A percentile compares a stretch with the other conserved stretches of the same genome.
Conservation (phyloP, 805 yeast species). For the Wickerhamiella vanderwaltii region DNA sequence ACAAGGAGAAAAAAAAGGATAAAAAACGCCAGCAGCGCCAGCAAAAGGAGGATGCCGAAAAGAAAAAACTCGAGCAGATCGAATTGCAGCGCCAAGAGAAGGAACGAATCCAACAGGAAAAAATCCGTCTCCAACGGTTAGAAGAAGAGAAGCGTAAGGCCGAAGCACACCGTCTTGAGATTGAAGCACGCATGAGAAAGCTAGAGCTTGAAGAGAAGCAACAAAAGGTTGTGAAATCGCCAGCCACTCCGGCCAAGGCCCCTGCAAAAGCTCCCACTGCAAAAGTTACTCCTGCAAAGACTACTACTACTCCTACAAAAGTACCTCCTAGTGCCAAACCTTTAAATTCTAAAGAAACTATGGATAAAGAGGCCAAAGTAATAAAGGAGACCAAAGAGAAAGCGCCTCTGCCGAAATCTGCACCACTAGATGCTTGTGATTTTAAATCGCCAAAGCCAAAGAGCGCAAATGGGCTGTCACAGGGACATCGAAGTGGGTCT, state of each 20-base stretch:
- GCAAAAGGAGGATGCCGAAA: constrained; percentile 32
- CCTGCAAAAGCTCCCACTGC: neutral
- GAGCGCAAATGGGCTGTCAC: no score
- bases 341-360: no score
- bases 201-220: constrained; percentile 17
- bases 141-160: constrained; percentile 23
- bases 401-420: no score
- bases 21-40: constrained; percentile 30
- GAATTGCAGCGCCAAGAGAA: constrained; percentile 22
- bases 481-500: no score
- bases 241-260: constrained; percentile 1
- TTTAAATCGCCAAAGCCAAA: no score
- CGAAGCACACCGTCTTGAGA: constrained; percentile 23
- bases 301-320: neutral
- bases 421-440: no score
- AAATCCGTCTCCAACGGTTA: constrained; percentile 16
- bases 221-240: constrained; percentile 13
- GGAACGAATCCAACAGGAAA: constrained; percentile 15
- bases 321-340: no score
- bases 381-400: no score
- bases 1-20: constrained; percentile 33
- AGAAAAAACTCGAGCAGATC: constrained; percentile 27
- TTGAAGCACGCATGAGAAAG: constrained; percentile 25
- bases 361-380: no score
- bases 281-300: neutral